Percentiles rank a stretch among this genome's conserved stretches.
These are phyloP conservation scores for Trichoderma sp. DNA, from an alignment of 2,329 filamentous ascomycete genomes.

Conservation along the genomic window DNA sequence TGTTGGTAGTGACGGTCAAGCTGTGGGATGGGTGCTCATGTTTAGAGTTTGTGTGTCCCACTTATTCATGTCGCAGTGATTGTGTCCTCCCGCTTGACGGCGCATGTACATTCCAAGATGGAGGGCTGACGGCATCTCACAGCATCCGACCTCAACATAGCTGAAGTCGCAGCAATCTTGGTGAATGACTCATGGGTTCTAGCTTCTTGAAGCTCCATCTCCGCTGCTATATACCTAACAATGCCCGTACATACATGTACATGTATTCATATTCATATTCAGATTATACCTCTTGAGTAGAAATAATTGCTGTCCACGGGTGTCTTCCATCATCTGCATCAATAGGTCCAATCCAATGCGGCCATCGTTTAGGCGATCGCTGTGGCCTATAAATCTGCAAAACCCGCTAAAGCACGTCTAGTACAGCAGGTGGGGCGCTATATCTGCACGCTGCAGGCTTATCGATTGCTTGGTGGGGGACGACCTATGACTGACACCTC, in stretches of 20 bases:
- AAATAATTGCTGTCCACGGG: too few species aligned
- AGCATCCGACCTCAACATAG: not conserved
- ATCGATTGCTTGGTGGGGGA: slow-evolving; percentile 33
- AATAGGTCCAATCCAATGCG: not conserved
- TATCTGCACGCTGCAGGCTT: slow-evolving; percentile 6
- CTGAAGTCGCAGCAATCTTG: not conserved
- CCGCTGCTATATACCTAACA: not conserved
- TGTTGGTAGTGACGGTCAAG: too few species aligned
- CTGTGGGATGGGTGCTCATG: too few species aligned
- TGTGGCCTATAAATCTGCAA: not conserved
- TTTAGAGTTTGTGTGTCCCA: too few species aligned
- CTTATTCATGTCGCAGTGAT: too few species aligned
- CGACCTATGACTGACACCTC: slow-evolving; percentile 25
- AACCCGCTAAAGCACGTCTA: not conserved
- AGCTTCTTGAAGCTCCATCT: not conserved
- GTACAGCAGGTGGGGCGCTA: slow-evolving; percentile 1
- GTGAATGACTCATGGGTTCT: not conserved
- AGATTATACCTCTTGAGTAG: too few species aligned
- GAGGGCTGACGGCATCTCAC: too few species aligned
- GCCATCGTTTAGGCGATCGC: not conserved
- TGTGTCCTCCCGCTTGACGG: too few species aligned
- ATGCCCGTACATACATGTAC: not conserved
- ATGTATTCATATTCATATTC: too few species aligned
- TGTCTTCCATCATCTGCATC: too few species aligned
- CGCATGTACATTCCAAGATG: too few species aligned